Percentiles rank a stretch among this genome's conserved stretches.
Evolutionary conservation across 768 basidiomycete genomes (phyloP).

Genomic region (Boletus edulis): DNA sequence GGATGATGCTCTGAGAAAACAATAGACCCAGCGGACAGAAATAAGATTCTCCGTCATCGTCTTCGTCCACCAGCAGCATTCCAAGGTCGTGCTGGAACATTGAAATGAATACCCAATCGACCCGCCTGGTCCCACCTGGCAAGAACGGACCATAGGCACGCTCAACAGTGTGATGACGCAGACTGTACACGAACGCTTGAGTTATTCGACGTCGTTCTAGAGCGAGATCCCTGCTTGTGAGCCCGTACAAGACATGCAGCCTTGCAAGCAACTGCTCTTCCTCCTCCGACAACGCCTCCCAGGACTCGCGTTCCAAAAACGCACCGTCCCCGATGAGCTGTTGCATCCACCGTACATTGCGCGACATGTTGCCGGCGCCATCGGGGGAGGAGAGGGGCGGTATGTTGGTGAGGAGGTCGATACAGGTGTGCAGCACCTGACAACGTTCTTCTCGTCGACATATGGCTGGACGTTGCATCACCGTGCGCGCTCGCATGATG

Average conservation of each 20-base stretch:
- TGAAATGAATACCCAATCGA: conserved; percentile 62
- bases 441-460: conserved; percentile 45
- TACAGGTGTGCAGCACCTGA: conserved; percentile 44
- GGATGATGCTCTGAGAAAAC: conserved; percentile 51
- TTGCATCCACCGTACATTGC: conserved; percentile 52
- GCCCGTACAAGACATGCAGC: conserved; percentile 56
- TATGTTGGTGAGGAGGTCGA: conserved; percentile 45
- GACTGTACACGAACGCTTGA: conserved; percentile 59
- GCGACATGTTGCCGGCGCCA: conserved; percentile 35
- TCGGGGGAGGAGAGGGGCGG: conserved; percentile 35
- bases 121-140: conserved; percentile 37
- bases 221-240: conserved; percentile 45
- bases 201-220: conserved; percentile 35
- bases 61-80: conserved; percentile 47
- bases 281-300: conserved; percentile 34
- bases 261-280: conserved; percentile 43
- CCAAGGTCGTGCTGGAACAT: conserved; percentile 56
- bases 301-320: conserved; percentile 41
- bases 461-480: conserved; percentile 36
- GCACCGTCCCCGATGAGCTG: conserved; percentile 40
- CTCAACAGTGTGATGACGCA: conserved; percentile 51
- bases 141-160: conserved; percentile 59
- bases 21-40: conserved; percentile 46
- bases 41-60: conserved; percentile 32
- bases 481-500: conserved; percentile 51